Evolutionary conservation across 495 filamentous ascomycete species (phyloP).

Genomic region (Talaromyces proteolyticus): DNA sequence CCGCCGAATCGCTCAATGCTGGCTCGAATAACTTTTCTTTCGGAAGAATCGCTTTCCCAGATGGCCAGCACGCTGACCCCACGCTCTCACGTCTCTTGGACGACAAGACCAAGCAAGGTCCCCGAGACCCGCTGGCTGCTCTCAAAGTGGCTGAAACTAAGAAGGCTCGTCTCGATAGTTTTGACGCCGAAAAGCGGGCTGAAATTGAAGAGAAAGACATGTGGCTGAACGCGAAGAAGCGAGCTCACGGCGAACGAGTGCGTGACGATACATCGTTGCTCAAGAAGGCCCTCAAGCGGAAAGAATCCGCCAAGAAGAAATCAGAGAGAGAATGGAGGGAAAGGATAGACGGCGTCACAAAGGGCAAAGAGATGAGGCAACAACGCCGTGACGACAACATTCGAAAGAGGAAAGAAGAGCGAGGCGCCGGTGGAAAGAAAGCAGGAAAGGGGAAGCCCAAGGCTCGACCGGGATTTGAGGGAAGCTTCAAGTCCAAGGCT

Average conservation of each 20-base stretch:
- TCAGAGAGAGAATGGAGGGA: conserved; percentile 87
- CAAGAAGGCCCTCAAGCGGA: conserved; percentile 92
- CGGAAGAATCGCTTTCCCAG: conserved; percentile 77
- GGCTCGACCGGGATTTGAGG: conserved; percentile 81
- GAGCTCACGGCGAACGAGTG: conserved; percentile 86
- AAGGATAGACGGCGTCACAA: conserved; percentile 65
- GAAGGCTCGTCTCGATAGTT: conserved; percentile 62
- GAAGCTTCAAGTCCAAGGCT: conserved; percentile 66
- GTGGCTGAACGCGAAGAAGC: conserved; percentile 88
- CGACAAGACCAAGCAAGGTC: conserved; percentile 60
- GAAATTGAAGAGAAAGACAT: conserved; percentile 88
- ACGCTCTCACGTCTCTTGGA: conserved; percentile 56
- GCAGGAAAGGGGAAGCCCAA: conserved; percentile 51
- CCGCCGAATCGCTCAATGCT: conserved; percentile 33
- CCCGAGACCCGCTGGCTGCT: conserved; percentile 72
- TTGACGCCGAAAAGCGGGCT: conserved; percentile 72
- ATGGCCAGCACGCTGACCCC: conserved; percentile 71
- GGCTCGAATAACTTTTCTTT: conserved; percentile 73
- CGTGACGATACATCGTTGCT: conserved; percentile 80
- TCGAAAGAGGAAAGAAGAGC: conserved; percentile 73
- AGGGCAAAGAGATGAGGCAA: conserved; percentile 71
- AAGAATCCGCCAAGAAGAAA: conserved; percentile 84
- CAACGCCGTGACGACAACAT: conserved; percentile 88
- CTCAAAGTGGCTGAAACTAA: conserved; percentile 63
- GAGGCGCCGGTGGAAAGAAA: conserved; percentile 55